Evolutionary conservation across 345 rosid genomes (phyloP).

Genomic region (Hirschfeldia incana): DNA sequence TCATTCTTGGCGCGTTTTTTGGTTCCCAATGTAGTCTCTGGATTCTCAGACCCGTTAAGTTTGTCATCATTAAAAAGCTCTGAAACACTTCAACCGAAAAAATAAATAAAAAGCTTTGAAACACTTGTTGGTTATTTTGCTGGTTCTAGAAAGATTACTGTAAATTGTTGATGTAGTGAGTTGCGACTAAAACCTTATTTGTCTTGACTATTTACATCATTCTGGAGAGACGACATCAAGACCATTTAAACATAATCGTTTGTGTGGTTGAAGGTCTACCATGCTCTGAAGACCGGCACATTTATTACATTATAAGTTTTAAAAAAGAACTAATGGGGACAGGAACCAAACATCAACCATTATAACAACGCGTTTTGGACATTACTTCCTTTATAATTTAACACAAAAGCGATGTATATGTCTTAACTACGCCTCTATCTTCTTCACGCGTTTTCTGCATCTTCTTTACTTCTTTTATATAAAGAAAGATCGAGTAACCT

Average conservation of each 20-base stretch:
- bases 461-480: constrained; percentile 8
- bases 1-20: constrained; percentile 36
- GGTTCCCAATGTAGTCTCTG: constrained; percentile 7
- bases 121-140: constrained; percentile 6
- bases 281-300: constrained; percentile 23
- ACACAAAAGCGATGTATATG: constrained; percentile 27
- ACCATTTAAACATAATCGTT: not conserved
- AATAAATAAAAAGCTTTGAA: too few relatives aligned
- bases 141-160: not conserved
- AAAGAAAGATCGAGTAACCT: not conserved
- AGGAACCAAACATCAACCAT: constrained; percentile 39
- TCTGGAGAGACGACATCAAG: not conserved
- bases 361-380: constrained; percentile 42
- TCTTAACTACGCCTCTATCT: constrained; percentile 27
- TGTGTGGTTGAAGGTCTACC: not conserved
- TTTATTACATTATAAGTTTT: not conserved
- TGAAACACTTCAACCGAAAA: too few relatives aligned
- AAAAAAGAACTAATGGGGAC: constrained; percentile 20
- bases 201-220: not conserved
- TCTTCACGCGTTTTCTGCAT: constrained; percentile 44
- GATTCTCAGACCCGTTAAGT: constrained; percentile 26
- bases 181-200: not conserved
- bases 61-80: not conserved
- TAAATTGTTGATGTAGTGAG: not conserved
- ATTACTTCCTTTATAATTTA: constrained; percentile 28